Conservation (phyloP, 148 eudicot species). For the Oxyria digyna region DNA sequence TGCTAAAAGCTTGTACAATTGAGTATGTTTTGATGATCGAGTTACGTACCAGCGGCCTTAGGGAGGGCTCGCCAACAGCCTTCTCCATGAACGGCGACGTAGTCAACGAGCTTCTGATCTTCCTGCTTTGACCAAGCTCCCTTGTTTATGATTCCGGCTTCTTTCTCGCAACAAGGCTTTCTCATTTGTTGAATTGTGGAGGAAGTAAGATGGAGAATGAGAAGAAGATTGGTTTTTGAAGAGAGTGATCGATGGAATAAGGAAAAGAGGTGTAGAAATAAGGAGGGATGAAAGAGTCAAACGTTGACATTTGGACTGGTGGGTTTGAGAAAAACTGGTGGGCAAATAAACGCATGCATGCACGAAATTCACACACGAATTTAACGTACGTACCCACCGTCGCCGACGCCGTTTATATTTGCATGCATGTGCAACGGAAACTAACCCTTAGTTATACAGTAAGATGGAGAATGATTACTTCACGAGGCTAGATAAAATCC, state of each 20-base stretch:
- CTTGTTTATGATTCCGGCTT: conserved; percentile 16
- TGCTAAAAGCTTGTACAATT: too few species aligned
- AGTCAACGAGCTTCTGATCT: conserved; percentile 25
- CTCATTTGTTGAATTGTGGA: conserved; percentile 12
- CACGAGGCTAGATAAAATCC: too few species aligned
- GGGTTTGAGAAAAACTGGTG: conserved; percentile 7
- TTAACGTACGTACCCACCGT: not conserved
- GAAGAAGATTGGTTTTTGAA: too few species aligned
- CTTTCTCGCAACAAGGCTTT: conserved; percentile 26
- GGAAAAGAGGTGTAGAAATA: not conserved
- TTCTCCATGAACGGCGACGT: conserved; percentile 23
- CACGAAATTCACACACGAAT: too few species aligned
- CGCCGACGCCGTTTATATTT: not conserved
- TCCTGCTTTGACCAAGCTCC: conserved; percentile 39
- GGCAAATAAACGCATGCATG: not conserved
- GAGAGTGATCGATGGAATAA: too few species aligned
- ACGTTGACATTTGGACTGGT: conserved; percentile 21
- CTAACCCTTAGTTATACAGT: too few species aligned
- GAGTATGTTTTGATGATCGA: too few species aligned
- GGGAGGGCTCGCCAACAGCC: conserved; percentile 31
- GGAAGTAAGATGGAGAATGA: too few species aligned
- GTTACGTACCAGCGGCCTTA: conserved; percentile 23
- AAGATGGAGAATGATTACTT: too few species aligned
- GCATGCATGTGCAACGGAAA: conserved; percentile 1
- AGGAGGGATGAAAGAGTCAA: not conserved